Conservation (phyloP, 2,329 filamentous ascomycete genomes). For the Leptoxyphium fumago region DNA sequence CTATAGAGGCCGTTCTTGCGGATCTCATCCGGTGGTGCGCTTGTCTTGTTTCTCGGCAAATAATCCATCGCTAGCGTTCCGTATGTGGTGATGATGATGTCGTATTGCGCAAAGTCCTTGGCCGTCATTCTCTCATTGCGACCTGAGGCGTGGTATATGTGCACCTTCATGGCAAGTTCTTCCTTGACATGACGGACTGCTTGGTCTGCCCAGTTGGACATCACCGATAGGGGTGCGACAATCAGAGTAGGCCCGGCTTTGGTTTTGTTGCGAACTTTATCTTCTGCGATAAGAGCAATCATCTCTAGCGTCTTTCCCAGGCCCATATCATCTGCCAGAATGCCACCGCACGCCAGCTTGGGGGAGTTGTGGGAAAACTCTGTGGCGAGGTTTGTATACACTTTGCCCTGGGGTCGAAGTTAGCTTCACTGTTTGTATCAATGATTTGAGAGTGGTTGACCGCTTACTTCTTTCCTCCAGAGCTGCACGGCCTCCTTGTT, state of each 20-base stretch:
- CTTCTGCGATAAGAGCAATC: constrained; percentile 60
- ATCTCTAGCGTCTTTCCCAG: constrained; percentile 79
- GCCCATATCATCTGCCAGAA: constrained; percentile 87
- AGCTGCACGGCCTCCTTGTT: constrained; percentile 55
- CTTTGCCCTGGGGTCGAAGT: constrained; percentile 8
- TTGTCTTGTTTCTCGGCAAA: constrained; percentile 32
- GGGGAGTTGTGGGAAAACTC: constrained; percentile 51
- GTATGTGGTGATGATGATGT: constrained; percentile 76
- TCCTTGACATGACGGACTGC: constrained; percentile 55
- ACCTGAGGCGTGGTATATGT: constrained; percentile 58
- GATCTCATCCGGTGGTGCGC: constrained; percentile 10
- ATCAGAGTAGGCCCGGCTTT: constrained; percentile 54
- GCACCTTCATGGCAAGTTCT: constrained; percentile 47
- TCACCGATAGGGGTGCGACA: constrained; percentile 66
- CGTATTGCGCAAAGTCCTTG: constrained; percentile 47
- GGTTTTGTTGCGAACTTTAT: constrained; percentile 12
- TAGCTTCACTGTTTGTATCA: constrained; percentile 12
- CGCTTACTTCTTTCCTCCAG: constrained; percentile 45
- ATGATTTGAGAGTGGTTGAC: neutral
- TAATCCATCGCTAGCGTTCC: constrained; percentile 58
- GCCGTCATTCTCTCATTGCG: constrained; percentile 37
- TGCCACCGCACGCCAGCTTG: constrained; percentile 59
- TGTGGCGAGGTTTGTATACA: constrained; percentile 55
- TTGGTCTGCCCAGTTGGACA: constrained; percentile 82
- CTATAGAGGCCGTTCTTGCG: constrained; percentile 42